Conservation (phyloP, 2,329 filamentous ascomycete species). For the Diplodia mutila region DNA sequence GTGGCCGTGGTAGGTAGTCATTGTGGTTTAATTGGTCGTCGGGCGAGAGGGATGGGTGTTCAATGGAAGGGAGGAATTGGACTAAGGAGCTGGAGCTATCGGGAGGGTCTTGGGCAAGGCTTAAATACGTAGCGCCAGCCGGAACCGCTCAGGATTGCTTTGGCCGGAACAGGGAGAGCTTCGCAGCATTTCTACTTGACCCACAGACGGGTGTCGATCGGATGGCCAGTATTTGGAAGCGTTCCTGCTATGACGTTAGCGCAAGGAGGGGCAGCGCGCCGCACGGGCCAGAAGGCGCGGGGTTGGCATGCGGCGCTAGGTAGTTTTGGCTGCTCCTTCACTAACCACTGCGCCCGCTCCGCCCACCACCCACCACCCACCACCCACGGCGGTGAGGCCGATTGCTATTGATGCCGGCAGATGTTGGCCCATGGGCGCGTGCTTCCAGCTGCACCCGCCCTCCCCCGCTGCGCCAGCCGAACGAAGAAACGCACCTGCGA, state of each 20-base stretch:
- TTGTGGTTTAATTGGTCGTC: slow-evolving; percentile 34
- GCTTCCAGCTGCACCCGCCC: neutral
- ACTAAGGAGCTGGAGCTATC: neutral
- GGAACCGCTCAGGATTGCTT: neutral
- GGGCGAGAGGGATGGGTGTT: neutral
- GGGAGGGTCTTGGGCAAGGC: neutral
- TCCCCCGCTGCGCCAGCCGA: neutral
- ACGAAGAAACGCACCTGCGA: neutral
- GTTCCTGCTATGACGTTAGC: slow-evolving; percentile 20
- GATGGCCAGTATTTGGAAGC: neutral
- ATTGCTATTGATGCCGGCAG: no score
- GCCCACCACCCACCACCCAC: no score
- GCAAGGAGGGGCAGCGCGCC: slow-evolving; percentile 1
- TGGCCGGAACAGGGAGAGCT: neutral
- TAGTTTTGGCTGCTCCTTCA: neutral
- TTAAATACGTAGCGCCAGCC: neutral
- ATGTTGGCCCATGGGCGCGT: neutral
- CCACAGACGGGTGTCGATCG: slow-evolving; percentile 9
- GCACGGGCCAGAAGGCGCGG: slow-evolving; percentile 17
- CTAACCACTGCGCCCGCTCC: neutral
- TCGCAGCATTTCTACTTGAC: neutral
- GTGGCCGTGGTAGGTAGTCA: slow-evolving; percentile 53
- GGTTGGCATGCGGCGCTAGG: slow-evolving; percentile 5
- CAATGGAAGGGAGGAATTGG: neutral
- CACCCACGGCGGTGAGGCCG: neutral